Base-by-base conservation (phyloP, 1,139 yeast genomes). In the Pichia sp. region DNA sequence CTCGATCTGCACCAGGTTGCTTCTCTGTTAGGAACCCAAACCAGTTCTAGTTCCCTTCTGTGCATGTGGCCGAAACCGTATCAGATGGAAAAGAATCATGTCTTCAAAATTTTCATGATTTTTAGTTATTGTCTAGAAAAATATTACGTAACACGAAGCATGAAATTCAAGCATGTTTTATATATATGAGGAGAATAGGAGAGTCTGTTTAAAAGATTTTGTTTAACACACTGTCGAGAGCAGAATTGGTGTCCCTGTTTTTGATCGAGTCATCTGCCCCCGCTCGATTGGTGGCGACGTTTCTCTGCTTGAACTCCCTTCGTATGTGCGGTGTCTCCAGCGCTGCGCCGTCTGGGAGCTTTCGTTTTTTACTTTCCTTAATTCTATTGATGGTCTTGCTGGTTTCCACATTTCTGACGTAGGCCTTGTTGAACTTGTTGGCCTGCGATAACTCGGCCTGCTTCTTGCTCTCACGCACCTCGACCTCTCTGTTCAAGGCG, bases 381-480 rank as follows among this genome's bases (percentile, higher is more conserved):
- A 90, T 88, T 55, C 83, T 82, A 42, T 79, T 77, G 57, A 90
- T 78, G 85, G 85, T 85, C 76, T 89, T 90, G 58, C 95, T 84
- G 63, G 82, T 83, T 67, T 92, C 98, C 41, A 93, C 93, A 64
- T 90, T 92, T 61, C 80, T 80, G 56, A 92, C 79, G 67, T 86
- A 95, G 30, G 85, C 80, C 72, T 90, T 89, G 72, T 90, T 92
- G 70, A 92, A 79, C 64, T 88, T 86, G 58, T 85, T 87, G 53
- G 95, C 97, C 69, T 89, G 97, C 1, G 95, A 81, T 47, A 93
- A 80, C 70, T 95, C 98, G 60, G 93, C 80, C 54, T 92, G 84
- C 66, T 93, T 75, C 71, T 89, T 90, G 54, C 93, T 84, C 67
- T 90, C 96, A 71, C 97, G 82, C 46, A 87, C 78, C 69, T 92